Conservation (phyloP, 371 early-diverging fungal genomes). For the Rhizopus sp. region DNA sequence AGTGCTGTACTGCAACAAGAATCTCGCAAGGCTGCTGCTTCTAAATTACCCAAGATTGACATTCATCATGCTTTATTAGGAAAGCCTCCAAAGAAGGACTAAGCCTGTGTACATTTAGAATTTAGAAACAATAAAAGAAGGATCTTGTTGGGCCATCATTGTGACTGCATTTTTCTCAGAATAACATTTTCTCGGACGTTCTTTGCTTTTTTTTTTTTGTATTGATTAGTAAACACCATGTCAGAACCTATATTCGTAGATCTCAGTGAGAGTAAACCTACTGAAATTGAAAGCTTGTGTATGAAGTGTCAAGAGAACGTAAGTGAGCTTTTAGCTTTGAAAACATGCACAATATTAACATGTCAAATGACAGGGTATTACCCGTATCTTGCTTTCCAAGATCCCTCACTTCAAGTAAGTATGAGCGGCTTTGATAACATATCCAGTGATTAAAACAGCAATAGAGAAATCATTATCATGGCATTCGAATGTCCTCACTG, state of each 20-base stretch:
- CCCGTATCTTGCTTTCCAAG: slow-evolving; percentile 84
- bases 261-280: slow-evolving; percentile 64
- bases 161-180: slow-evolving; percentile 6
- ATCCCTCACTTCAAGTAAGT: slow-evolving; percentile 87
- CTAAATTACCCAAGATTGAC: slow-evolving; percentile 56
- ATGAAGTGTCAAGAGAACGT: slow-evolving; percentile 90
- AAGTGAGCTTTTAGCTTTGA: slow-evolving; percentile 18
- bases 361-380: slow-evolving; percentile 63
- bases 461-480: slow-evolving; percentile 86
- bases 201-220: slow-evolving; percentile 12
- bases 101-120: background rate
- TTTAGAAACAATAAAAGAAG: background rate
- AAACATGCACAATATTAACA: background rate
- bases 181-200: slow-evolving; percentile 16
- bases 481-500: slow-evolving; percentile 96
- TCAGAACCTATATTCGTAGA: slow-evolving; percentile 70
- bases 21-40: slow-evolving; percentile 58
- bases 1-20: slow-evolving; percentile 68
- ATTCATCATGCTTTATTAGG: slow-evolving; percentile 51
- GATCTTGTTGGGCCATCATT: too few species aligned
- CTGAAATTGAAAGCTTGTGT: slow-evolving; percentile 90
- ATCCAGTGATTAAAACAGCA: background rate
- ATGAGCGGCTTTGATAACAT: background rate
- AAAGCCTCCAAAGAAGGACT: slow-evolving; percentile 35
- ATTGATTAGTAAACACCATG: slow-evolving; percentile 7